Conservation (phyloP, 1,284 basidiomycete genomes). For the Volvariella volvacea region DNA sequence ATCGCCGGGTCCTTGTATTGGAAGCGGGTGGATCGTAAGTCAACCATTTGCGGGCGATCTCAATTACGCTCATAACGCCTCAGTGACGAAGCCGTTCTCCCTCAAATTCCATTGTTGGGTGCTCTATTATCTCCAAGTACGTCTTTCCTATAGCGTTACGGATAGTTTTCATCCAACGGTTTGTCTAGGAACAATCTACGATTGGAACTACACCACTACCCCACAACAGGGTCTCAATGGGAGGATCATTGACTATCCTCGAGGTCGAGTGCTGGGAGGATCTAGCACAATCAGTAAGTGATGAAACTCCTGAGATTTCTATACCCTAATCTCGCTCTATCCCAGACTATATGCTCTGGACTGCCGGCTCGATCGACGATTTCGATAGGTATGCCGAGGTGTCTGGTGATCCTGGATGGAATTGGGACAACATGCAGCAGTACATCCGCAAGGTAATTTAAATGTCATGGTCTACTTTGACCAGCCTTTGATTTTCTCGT, state of each 20-base stretch:
- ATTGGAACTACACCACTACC: slow-evolving; percentile 26
- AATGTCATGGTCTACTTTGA: not conserved
- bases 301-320: not conserved
- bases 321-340: not conserved
- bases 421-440: slow-evolving; percentile 17
- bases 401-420: slow-evolving; percentile 22
- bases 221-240: slow-evolving; percentile 21
- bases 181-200: too few relatives aligned
- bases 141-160: too few relatives aligned
- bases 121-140: too few relatives aligned
- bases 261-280: slow-evolving; percentile 26
- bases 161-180: too few relatives aligned
- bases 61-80: slow-evolving; percentile 14
- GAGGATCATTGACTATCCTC: slow-evolving; percentile 18
- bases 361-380: slow-evolving; percentile 19
- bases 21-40: too few relatives aligned
- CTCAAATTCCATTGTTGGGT: slow-evolving; percentile 11
- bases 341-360: slow-evolving; percentile 25
- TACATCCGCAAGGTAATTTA: slow-evolving; percentile 19
- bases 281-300: slow-evolving; percentile 25
- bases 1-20: slow-evolving; percentile 19
- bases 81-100: slow-evolving; percentile 7
- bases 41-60: slow-evolving; percentile 17
- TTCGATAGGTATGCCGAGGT: too few relatives aligned
- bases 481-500: not conserved